A percentile compares a stretch with the other conserved stretches of the same genome.
These are phyloP conservation scores for Didymella exigua DNA, from an alignment of 2,329 filamentous ascomycete genomes.

Conservation along the genomic window DNA sequence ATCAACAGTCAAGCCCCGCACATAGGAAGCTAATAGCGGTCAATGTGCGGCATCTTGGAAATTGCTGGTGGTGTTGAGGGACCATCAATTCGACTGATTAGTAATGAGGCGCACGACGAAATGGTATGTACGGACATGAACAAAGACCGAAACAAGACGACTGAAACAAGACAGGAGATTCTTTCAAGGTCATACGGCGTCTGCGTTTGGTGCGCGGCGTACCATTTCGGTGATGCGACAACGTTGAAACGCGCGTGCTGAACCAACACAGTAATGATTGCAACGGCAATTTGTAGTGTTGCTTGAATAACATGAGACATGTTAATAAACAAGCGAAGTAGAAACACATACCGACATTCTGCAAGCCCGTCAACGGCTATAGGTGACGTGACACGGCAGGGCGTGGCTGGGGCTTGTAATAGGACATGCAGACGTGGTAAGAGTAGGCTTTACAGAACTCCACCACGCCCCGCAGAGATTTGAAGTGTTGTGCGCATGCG, in stretches of 20 bases:
- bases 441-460: too few relatives aligned
- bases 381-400: background rate
- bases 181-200: slow-evolving; percentile 1
- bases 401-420: background rate
- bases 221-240: slow-evolving; percentile 13
- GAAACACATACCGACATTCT: background rate
- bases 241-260: slow-evolving; percentile 9
- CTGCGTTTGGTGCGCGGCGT: background rate
- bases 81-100: background rate
- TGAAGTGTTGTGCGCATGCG: background rate
- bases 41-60: background rate
- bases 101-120: background rate
- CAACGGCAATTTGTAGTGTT: background rate
- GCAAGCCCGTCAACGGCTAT: background rate
- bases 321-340: background rate
- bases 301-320: background rate
- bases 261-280: too few relatives aligned
- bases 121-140: background rate
- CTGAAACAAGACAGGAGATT: slow-evolving; percentile 2
- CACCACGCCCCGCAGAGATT: background rate
- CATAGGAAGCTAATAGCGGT: too few relatives aligned
- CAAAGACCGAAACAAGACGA: background rate
- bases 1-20: too few relatives aligned
- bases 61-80: background rate
- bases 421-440: background rate